Evolutionary conservation across 768 basidiomycete species (phyloP), one percentile per base, ranked within the genome.

Genomic region (Serendipita sp.): DNA sequence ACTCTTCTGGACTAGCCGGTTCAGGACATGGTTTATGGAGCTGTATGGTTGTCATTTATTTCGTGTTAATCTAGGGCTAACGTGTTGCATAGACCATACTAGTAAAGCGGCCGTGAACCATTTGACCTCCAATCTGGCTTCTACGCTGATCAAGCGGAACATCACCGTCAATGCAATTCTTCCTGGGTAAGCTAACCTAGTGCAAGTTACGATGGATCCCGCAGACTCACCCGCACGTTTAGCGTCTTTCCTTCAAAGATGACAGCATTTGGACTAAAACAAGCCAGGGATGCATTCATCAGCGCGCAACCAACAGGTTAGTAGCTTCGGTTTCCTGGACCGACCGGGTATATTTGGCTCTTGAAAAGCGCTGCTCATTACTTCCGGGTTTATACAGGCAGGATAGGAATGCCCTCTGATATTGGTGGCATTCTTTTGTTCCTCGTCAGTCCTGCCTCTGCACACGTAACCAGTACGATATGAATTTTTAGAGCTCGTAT

Each of bases 61-160:
- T 16, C 16, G 48, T 45, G 11, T 45, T 48, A 55, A 16, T 55
- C 11, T 13, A 3, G 23, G 27, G 15, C 58, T 48, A 34, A 34
- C 44, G 13, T 11, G 40, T 43, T 23, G 11, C 6, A 29, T 67
- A 91, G 88, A 91, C 71, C 81, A 83, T 68, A 77, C 88, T 4
- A 89, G 87, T 73, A 91, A 91, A 74, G 89, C 89, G n/a, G 88
- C 88, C 33, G 83, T 87, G 16, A 91, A 90, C 74, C 88, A 91
- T 67, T 81, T 92, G 52, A 90, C 89, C 3, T 82, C 83, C 13
- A 76, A 79, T 58, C 76, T 91, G 18, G 87, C 89, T 0, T 73
- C 82, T 48, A 87, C 86, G 62, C 78, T 91, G 15, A 81, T 75
- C 4, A 75, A 75, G 5, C 73, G 73, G 10, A 78, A 80, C 66